Base-by-base conservation (phyloP, 1,284 basidiomycete species). In the Hypsizygus ulmarius region DNA sequence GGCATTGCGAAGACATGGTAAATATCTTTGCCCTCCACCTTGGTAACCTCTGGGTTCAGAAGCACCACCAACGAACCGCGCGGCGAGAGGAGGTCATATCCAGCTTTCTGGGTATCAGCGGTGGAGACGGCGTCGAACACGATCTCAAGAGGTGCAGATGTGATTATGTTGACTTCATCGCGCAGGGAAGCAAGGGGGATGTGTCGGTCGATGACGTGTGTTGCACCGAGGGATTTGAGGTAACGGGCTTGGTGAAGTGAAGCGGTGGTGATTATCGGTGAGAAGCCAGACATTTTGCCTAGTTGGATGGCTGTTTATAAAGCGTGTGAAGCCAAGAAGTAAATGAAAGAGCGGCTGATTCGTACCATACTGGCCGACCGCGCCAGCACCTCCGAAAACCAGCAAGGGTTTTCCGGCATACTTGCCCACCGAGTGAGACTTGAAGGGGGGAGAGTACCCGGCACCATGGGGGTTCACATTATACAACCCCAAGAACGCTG, bases 191-290 rank as follows among this genome's bases (percentile, higher is more conserved):
- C 47, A 5, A 49, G 43, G 0, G 62, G 36, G 14, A 64, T 54
- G 16, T 64, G 58, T 28, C 77, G 69, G 49, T 79, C 74, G 47
- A 83, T 59, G 41, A 78, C 64, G 34, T 76, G 64, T 0, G 76
- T 78, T 1, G 78, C 82, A 3, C 82, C 81, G 16, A 79, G 64
- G 0, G 66, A 63, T 51, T 72, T 74, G 49, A 83, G 68, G 33
- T 62, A 57, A 0, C 61, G 62, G 15, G 60, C 33, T 52, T 81
- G 73, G 50, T 68, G 67, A 12, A 58, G 15, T 16, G 51, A 54
- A 45, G 38, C 45, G 2, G 50, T 47, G 10, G 41, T 36, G 33
- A 55, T 45, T 34, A 49, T 43, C 29, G 41, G 43, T 14, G 40
- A 70, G 67, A 79, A 80, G 1, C 77, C 79, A 0, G 75, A 71